These are phyloP conservation scores for Tephrocybe rancida DNA, from an alignment of 768 basidiomycete species.

Conservation along the genomic window DNA sequence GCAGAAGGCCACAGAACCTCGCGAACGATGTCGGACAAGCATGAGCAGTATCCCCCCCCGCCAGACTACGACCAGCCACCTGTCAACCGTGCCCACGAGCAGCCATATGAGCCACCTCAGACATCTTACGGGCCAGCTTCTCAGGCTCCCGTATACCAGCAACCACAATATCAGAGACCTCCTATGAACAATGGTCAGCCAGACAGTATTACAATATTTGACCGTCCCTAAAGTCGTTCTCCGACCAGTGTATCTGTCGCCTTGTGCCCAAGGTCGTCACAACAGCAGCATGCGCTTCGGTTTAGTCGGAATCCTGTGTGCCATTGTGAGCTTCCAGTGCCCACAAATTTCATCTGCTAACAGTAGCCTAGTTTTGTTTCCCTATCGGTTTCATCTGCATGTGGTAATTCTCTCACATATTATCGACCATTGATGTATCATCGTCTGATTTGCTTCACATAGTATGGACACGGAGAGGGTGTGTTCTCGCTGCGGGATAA, in stretches of 20 bases:
- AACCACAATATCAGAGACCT: slow-evolving; percentile 10
- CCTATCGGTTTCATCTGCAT: slow-evolving; percentile 27
- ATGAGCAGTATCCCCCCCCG: slow-evolving; percentile 6
- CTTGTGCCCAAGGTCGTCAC: slow-evolving; percentile 28
- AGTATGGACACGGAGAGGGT: slow-evolving; percentile 31
- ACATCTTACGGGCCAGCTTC: slow-evolving; percentile 2
- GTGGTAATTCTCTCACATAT: slow-evolving; percentile 19
- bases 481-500: slow-evolving; percentile 33
- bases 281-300: slow-evolving; percentile 25
- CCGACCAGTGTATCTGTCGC: slow-evolving; percentile 17
- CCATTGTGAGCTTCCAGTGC: slow-evolving; percentile 21
- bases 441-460: neutral
- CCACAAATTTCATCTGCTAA: neutral
- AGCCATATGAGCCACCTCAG: neutral
- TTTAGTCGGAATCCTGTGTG: slow-evolving; percentile 29
- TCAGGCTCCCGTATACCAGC: slow-evolving; percentile 2
- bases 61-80: slow-evolving; percentile 10
- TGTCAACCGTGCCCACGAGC: neutral
- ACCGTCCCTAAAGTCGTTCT: neutral
- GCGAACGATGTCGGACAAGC: slow-evolving; percentile 13
- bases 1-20: neutral
- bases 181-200: slow-evolving; percentile 7
- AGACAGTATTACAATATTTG: neutral
- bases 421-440: neutral
- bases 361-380: slow-evolving; percentile 20